Conservation (phyloP, 108 stramenopile species). For the Skeletonema grethae region DNA sequence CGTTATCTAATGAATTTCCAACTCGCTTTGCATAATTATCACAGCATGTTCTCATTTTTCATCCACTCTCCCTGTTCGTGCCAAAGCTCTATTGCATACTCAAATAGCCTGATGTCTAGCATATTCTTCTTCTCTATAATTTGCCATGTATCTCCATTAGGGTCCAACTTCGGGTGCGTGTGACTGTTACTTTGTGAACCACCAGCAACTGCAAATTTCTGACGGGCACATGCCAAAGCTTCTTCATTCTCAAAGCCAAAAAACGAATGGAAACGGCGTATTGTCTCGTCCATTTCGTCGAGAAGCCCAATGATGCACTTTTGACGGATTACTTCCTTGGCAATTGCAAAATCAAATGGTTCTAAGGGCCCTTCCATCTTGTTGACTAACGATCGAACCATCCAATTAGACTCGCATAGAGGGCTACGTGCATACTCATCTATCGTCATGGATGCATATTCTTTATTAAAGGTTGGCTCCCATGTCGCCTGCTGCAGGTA, state of each 20-base stretch:
- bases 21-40: neutral
- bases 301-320: slow-evolving; percentile 54
- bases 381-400: slow-evolving; percentile 46
- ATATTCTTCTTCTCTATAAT: slow-evolving; percentile 43
- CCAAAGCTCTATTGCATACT: slow-evolving; percentile 50
- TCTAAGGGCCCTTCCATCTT: slow-evolving; percentile 47
- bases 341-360: slow-evolving; percentile 40
- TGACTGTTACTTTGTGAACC: slow-evolving; percentile 35
- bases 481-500: slow-evolving; percentile 65
- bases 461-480: slow-evolving; percentile 54
- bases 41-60: slow-evolving; percentile 29
- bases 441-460: slow-evolving; percentile 42
- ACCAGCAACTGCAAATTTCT: slow-evolving; percentile 26
- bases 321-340: slow-evolving; percentile 40
- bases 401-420: slow-evolving; percentile 57
- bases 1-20: neutral
- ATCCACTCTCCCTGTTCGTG: slow-evolving; percentile 48
- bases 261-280: slow-evolving; percentile 43
- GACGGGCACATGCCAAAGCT: slow-evolving; percentile 27
- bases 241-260: slow-evolving; percentile 46
- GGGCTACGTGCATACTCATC: slow-evolving; percentile 50
- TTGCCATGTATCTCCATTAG: slow-evolving; percentile 36
- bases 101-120: slow-evolving; percentile 48
- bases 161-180: slow-evolving; percentile 41
- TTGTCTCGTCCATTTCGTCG: slow-evolving; percentile 46